Evolutionary conservation across 805 yeast genomes (phyloP).

Genomic region (Starmerella powellii): DNA sequence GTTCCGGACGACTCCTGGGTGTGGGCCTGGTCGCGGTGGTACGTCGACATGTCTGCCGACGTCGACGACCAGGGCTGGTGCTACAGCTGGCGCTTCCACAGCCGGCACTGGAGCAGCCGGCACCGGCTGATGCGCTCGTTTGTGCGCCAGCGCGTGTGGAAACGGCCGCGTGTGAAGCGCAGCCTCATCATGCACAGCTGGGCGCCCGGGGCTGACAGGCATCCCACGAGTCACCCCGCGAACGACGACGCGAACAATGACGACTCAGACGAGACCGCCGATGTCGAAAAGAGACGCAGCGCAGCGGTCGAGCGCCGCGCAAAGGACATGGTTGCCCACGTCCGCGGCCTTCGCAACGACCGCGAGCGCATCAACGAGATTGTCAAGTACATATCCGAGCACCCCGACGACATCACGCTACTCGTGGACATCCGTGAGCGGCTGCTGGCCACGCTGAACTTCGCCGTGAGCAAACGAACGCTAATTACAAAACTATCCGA

Average conservation of each 20-base stretch:
- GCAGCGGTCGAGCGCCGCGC: neutral
- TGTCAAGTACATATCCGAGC: slow-evolving; percentile 7
- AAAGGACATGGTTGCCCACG: neutral
- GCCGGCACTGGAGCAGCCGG: slow-evolving; percentile 48
- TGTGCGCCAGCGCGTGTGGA: slow-evolving; percentile 60
- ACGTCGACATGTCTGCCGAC: slow-evolving; percentile 53
- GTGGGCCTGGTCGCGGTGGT: slow-evolving; percentile 66
- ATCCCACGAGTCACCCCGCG: neutral
- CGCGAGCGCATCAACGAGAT: slow-evolving; percentile 20
- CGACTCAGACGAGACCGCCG: neutral
- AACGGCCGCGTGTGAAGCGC: slow-evolving; percentile 28
- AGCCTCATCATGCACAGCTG: slow-evolving; percentile 1
- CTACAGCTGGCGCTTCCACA: slow-evolving; percentile 43
- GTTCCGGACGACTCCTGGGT: slow-evolving; percentile 50
- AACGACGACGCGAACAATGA: neutral
- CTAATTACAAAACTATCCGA: slow-evolving; percentile 10
- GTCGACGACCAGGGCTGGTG: slow-evolving; percentile 82
- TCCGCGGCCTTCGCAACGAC: slow-evolving; percentile 20
- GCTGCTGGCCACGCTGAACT: slow-evolving; percentile 14
- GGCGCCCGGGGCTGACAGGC: too few relatives aligned
- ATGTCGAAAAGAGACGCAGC: neutral
- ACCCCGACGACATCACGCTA: slow-evolving; percentile 9
- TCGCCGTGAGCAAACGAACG: slow-evolving; percentile 15
- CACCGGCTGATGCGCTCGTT: slow-evolving; percentile 45
- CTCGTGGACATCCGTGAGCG: slow-evolving; percentile 7